Conservation (phyloP, 495 filamentous ascomycete species). For the Trichoderma asperelloides region DNA sequence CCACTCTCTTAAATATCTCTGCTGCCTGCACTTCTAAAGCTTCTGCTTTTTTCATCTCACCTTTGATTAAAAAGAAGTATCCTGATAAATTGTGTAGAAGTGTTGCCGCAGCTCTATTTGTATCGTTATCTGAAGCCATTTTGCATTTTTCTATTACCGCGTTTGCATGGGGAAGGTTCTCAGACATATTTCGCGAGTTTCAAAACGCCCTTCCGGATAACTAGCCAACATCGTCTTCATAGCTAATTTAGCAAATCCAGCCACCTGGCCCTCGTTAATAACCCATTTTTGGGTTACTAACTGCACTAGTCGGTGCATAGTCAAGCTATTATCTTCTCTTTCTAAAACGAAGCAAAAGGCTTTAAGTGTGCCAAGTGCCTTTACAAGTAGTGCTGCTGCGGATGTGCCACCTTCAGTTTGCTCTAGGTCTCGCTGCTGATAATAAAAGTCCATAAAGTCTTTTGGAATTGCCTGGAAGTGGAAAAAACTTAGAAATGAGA, state of each 20-base stretch:
- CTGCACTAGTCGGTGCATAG: slow-evolving; percentile 38
- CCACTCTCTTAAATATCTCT: background rate
- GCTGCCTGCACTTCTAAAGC: slow-evolving; percentile 21
- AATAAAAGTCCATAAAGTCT: slow-evolving; percentile 21
- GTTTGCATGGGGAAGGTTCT: slow-evolving; percentile 29
- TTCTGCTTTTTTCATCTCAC: slow-evolving; percentile 26
- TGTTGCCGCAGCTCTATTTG: no score
- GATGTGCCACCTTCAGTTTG: background rate
- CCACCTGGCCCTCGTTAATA: slow-evolving; percentile 18
- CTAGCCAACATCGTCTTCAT: slow-evolving; percentile 21
- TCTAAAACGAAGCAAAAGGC: slow-evolving; percentile 34
- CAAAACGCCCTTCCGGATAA: slow-evolving; percentile 26
- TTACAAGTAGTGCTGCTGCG: slow-evolving; percentile 18
- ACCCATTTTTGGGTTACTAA: slow-evolving; percentile 38
- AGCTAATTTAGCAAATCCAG: slow-evolving; percentile 25
- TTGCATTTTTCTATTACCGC: slow-evolving; percentile 16
- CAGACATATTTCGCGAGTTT: slow-evolving; percentile 23
- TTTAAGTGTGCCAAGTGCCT: slow-evolving; percentile 30
- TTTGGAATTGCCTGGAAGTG: slow-evolving; percentile 34
- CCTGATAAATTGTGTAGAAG: no score
- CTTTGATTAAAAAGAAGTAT: slow-evolving; percentile 21
- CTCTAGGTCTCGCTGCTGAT: slow-evolving; percentile 12
- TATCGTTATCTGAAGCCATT: background rate
- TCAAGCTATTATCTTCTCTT: slow-evolving; percentile 17
- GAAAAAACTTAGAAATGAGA: slow-evolving; percentile 36